Evolutionary conservation across 805 yeast genomes (phyloP).

Genomic region (Pichia paraexigua): DNA sequence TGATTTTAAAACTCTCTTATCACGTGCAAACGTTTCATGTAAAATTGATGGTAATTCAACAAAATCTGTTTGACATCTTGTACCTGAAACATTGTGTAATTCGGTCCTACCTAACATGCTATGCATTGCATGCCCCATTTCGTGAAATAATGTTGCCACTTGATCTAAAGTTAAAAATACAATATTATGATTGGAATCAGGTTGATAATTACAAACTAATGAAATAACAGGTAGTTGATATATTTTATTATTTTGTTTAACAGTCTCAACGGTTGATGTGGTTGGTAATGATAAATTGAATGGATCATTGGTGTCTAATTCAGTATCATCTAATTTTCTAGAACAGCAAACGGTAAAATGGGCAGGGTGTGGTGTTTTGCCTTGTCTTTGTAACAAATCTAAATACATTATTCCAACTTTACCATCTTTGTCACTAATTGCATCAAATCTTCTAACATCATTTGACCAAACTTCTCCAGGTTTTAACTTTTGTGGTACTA

Average conservation of each 20-base stretch:
- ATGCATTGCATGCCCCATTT: constrained; percentile 99
- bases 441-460: constrained; percentile 77
- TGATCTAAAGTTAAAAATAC: constrained; percentile 66
- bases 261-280: constrained; percentile 22
- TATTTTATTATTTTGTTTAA: constrained; percentile 36
- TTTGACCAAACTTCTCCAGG: constrained; percentile 83
- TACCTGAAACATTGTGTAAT: constrained; percentile 87
- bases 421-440: constrained; percentile 54
- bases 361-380: constrained; percentile 79
- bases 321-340: constrained; percentile 60
- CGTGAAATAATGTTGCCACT: constrained; percentile 92
- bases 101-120: constrained; percentile 91
- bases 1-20: constrained; percentile 61
- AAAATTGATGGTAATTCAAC: constrained; percentile 95
- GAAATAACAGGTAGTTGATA: constrained; percentile 88
- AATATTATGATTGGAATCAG: constrained; percentile 20
- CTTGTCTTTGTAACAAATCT: constrained; percentile 73
- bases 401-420: constrained; percentile 77
- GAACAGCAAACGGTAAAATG: constrained; percentile 95
- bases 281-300: constrained; percentile 28
- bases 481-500: constrained; percentile 55
- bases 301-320: constrained; percentile 33
- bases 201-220: constrained; percentile 72
- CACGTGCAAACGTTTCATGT: constrained; percentile 89
- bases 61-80: constrained; percentile 92